Conservation (phyloP, 768 basidiomycete genomes). For the Boletus sp. region DNA sequence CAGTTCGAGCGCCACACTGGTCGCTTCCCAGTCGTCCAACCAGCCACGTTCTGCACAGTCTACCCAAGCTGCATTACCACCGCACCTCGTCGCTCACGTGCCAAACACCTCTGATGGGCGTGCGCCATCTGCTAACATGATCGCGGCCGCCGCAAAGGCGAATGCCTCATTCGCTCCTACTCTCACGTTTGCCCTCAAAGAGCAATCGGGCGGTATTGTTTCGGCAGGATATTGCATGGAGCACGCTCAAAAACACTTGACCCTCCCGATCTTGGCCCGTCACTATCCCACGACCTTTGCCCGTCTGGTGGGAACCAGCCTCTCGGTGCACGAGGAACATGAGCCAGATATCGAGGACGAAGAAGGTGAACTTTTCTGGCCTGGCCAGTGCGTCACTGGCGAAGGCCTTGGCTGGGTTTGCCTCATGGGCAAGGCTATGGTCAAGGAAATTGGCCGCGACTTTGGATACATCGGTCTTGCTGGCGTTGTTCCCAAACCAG, state of each 20-base stretch:
- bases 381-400: conserved; percentile 66
- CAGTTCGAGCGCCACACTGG: conserved; percentile 23
- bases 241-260: conserved; percentile 53
- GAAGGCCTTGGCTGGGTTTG: conserved; percentile 88
- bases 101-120: conserved; percentile 31
- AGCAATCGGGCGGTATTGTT: conserved; percentile 37
- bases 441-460: conserved; percentile 74
- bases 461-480: conserved; percentile 72
- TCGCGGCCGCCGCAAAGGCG: conserved; percentile 32
- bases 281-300: conserved; percentile 77
- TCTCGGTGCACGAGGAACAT: conserved; percentile 65
- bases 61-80: conserved; percentile 41
- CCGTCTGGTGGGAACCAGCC: conserved; percentile 65
- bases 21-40: conserved; percentile 26
- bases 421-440: conserved; percentile 83
- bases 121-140: conserved; percentile 27
- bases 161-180: conserved; percentile 29
- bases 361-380: conserved; percentile 86
- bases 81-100: conserved; percentile 33
- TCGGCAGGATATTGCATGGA: conserved; percentile 44
- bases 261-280: conserved; percentile 62
- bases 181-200: conserved; percentile 26
- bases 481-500: conserved; percentile 72
- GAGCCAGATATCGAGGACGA: conserved; percentile 84
- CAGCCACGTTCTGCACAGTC: conserved; percentile 28